Base-by-base conservation (phyloP, 1,284 basidiomycete species). In the Ganoderma lucidum region DNA sequence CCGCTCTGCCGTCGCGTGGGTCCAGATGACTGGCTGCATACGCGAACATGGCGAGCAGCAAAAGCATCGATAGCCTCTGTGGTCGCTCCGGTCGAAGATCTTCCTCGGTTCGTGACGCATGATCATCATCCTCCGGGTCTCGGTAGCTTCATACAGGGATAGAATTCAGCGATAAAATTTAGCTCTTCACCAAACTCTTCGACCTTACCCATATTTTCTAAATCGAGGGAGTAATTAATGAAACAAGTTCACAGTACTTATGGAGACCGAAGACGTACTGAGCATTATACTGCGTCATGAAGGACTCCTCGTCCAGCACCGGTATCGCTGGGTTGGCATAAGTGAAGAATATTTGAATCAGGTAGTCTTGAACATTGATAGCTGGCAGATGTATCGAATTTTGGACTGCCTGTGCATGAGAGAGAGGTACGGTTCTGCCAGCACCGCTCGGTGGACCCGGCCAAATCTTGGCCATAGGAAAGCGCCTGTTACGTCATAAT, bases 311-410 rank as follows among this genome's bases (percentile, higher is more conserved):
- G 80, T 94, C 89, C 19, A 96, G 81, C 37, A 94, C 85, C 17
- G 93, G 94, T 68, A 93, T 89, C 44, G 89, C 82, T 42, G 94
- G 92, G 75, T 96, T 94, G 42, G 93, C 89, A 76, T 94, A 92
- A 5, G 87, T 88, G 80, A 95, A 96, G 78, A 93, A 96, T 10
- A 94, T 81, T 39, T 88, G 85, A 62, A 96, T 79, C 3, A 96
- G 83, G 60, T 85, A 86, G 66, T 93, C 88, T 80, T 95, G 94
- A 48, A 88, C 78, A 58, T 86, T 82, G 63, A 83, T 67, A 53
- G 89, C 80, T 62, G 92, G 92, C 65, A 94, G 78, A 30, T 79
- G 80, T 42, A 87, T 62, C 14, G 53, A 48, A 53, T 84, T 75
- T 55, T 84, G 81, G 39, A 83, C 79, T 86, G 85, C 48, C 10